Evolutionary conservation across 257 asterid genomes (phyloP), one percentile per base, ranked within the genome.

Genomic region (Fraxinus excelsior): DNA sequence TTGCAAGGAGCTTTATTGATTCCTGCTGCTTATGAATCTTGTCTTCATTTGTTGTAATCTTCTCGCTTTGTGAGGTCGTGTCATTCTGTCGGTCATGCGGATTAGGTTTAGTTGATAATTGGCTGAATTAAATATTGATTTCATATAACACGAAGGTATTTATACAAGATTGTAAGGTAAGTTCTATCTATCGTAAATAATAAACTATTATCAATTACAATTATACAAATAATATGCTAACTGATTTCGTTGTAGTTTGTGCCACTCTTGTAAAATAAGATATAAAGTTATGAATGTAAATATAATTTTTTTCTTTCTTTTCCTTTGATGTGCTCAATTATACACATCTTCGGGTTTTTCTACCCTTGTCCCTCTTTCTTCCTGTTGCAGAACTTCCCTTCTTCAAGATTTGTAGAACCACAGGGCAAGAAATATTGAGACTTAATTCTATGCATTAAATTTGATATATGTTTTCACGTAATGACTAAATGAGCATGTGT

Each of bases 381-480:
- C 29, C 29, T 58, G 28, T 58, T 58, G 66, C 23, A 21, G 28
- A 4, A 21, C 66, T 7, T 58, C 66, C 13, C 29, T 58, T 53
- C 25, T 53, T 53, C 64, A 53, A 53, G 64, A 53, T 11, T 53
- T 53, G 64, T 53, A 53, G 64, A 53, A 19, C 64, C 64, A 53
- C 64, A 19, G 7, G 64, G 21, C 3, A n/a, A 19, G 26, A n/a
- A 53, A 53, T n/a, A 3, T 53, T 53, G 10, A 40, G 37, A 44
- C n/a, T 34, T 26, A 70, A 75, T 31, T 19, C 21, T 56, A n/a
- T 64, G 62, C 60, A 70, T 75, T 28, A 62, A 34, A 69, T 74
- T 37, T 40, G 37, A 51, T 31, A 29, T 23, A 42, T 81, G 58
- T 23, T 49, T 53, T 81, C 34, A 14, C 23, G 13, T 44, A n/a